Percentiles rank a stretch among this genome's conserved stretches.
Conservation (phyloP, 2,329 filamentous ascomycete species). For the Diaporthe australafricana region DNA sequence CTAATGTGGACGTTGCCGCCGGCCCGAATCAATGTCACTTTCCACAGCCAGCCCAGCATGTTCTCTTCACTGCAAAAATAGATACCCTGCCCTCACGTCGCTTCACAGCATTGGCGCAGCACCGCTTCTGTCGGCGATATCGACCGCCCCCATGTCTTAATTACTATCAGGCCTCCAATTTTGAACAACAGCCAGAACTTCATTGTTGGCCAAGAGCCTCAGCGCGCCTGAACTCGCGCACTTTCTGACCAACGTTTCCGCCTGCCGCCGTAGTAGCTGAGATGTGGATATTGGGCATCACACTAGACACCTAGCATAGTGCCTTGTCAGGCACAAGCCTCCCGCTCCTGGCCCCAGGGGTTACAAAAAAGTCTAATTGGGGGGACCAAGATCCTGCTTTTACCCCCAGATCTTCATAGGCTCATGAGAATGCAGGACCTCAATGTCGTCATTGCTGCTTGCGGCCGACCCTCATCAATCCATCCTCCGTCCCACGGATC, state of each 20-base stretch:
- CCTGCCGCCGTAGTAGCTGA: conserved; percentile 1
- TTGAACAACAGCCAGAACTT: neutral
- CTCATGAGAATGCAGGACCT: neutral
- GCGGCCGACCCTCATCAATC: neutral
- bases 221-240: neutral
- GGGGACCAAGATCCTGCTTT: conserved; percentile 7
- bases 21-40: conserved; percentile 1
- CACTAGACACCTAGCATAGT: conserved; percentile 4
- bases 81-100: conserved; percentile 26
- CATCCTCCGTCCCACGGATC: neutral
- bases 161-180: neutral
- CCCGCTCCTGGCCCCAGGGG: neutral
- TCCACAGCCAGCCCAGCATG: neutral
- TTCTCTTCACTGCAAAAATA: conserved; percentile 3
- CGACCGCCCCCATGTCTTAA: neutral
- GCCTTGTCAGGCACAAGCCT: conserved; percentile 7
- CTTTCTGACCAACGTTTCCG: neutral
- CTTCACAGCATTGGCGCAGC: conserved; percentile 23
- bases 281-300: conserved; percentile 26
- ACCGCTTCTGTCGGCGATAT: conserved; percentile 2
- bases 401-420: neutral
- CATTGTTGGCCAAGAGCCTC: neutral
- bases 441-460: conserved; percentile 7
- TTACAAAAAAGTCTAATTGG: neutral
- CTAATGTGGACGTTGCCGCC: conserved; percentile 13